Conservation (phyloP, 2,329 filamentous ascomycete genomes). For the Fusarium sp. region DNA sequence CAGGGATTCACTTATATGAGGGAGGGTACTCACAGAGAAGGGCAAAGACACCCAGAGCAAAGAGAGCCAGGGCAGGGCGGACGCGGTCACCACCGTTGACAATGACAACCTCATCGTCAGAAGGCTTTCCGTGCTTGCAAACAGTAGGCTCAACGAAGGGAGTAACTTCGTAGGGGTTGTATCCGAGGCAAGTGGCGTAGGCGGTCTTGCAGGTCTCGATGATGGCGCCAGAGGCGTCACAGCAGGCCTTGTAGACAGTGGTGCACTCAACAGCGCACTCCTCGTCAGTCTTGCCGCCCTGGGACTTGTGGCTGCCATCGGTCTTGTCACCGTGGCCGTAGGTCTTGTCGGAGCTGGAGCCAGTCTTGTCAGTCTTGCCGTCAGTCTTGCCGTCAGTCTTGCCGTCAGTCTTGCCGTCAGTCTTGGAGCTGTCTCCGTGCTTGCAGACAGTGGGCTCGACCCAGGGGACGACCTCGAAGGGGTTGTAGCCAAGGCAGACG, state of each 20-base stretch:
- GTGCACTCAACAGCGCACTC: constrained; percentile 21
- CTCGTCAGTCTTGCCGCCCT: constrained; percentile 14
- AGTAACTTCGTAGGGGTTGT: constrained; percentile 22
- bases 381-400: background rate
- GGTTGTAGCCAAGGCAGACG: constrained; percentile 30
- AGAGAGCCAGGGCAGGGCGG: constrained; percentile 32
- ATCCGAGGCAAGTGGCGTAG: constrained; percentile 33
- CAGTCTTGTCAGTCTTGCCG: background rate
- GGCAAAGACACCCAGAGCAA: constrained; percentile 29
- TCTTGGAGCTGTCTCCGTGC: constrained; percentile 6
- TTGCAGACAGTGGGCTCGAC: constrained; percentile 36
- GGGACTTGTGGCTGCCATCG: background rate
- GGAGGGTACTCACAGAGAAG: constrained; percentile 26
- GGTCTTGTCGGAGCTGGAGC: background rate
- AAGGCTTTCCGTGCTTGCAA: constrained; percentile 25
- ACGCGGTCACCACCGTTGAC: constrained; percentile 27
- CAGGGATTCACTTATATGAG: fast-evolving
- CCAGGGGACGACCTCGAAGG: constrained; percentile 16
- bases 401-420: background rate
- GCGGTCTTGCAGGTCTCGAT: constrained; percentile 26
- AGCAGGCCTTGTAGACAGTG: constrained; percentile 31
- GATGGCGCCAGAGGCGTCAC: constrained; percentile 24
- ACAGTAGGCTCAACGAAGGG: constrained; percentile 34
- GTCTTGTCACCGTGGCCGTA: background rate
- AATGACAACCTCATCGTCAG: constrained; percentile 29